These are phyloP conservation scores for Acer negundo DNA, from an alignment of 345 rosid genomes.

Conservation along the genomic window DNA sequence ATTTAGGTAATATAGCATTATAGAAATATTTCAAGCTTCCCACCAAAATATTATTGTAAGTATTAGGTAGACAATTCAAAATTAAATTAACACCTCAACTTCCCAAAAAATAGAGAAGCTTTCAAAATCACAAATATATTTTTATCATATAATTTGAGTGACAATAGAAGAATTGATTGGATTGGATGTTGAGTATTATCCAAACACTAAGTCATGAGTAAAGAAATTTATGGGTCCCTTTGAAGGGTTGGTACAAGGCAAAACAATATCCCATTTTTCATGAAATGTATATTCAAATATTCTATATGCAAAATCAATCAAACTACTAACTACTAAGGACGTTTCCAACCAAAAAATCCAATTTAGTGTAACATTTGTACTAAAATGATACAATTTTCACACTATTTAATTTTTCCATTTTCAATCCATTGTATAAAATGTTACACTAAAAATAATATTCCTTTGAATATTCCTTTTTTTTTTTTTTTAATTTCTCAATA, in stretches of 20 bases:
- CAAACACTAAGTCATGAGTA: constrained; percentile 21
- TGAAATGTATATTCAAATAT: neutral
- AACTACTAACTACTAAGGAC: no score
- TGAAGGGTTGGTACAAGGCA: constrained; percentile 20
- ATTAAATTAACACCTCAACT: neutral
- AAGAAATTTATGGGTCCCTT: constrained; percentile 11
- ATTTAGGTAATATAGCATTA: no score
- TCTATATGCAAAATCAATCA: neutral
- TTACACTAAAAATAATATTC: no score
- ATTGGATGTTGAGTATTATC: constrained; percentile 6
- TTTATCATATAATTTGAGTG: neutral
- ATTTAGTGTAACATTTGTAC: no score
- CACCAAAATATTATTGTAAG: neutral
- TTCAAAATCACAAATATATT: neutral
- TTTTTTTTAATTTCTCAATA: no score
- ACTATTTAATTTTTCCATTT: no score
- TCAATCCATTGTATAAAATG: no score
- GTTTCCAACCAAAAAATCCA: no score
- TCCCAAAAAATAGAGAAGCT: no score
- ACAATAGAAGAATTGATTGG: neutral
- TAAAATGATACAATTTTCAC: no score
- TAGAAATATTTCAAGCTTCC: neutral
- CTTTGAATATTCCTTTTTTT: no score
- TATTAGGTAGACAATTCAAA: neutral
- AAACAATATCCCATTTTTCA: neutral